These are phyloP conservation scores for Tephrocybe sp. DNA, from an alignment of 768 basidiomycete species.

Conservation along the genomic window DNA sequence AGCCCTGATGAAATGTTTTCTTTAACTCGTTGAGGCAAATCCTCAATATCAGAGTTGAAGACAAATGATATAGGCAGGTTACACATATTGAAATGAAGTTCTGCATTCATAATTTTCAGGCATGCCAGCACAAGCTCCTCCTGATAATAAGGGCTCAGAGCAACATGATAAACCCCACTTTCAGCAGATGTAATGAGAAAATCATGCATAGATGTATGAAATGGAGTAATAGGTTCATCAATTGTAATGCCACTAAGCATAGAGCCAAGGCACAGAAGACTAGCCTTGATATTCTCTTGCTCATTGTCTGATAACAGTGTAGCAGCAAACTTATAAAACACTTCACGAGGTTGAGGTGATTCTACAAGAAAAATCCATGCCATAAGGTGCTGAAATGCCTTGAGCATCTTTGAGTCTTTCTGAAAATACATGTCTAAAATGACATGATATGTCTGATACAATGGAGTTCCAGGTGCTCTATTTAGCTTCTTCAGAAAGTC, in stretches of 20 bases:
- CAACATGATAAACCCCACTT: not conserved
- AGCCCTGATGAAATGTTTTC: conserved; percentile 2
- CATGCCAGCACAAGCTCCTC: not conserved
- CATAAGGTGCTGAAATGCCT: not conserved
- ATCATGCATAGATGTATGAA: not conserved
- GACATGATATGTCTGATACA: not conserved
- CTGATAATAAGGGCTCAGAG: not conserved
- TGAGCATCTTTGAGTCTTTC: not conserved
- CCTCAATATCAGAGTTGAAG: conserved; percentile 3
- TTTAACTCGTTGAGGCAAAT: not conserved
- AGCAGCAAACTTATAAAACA: not conserved
- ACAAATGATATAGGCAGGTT: conserved; percentile 8
- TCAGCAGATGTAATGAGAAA: not conserved
- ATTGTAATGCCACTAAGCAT: not conserved
- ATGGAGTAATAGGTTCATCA: not conserved
- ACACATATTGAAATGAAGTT: conserved; percentile 17
- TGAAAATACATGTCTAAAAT: not conserved
- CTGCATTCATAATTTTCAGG: conserved; percentile 5
- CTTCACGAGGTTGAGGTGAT: not conserved
- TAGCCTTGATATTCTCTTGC: not conserved
- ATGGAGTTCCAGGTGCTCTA: not conserved
- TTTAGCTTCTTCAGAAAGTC: not conserved
- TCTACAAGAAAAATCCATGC: not conserved
- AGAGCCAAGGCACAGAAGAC: not conserved
- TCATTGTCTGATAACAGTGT: not conserved